Base-by-base conservation (phyloP, 495 filamentous ascomycete genomes). In the Hyaloscypha bicolor region DNA sequence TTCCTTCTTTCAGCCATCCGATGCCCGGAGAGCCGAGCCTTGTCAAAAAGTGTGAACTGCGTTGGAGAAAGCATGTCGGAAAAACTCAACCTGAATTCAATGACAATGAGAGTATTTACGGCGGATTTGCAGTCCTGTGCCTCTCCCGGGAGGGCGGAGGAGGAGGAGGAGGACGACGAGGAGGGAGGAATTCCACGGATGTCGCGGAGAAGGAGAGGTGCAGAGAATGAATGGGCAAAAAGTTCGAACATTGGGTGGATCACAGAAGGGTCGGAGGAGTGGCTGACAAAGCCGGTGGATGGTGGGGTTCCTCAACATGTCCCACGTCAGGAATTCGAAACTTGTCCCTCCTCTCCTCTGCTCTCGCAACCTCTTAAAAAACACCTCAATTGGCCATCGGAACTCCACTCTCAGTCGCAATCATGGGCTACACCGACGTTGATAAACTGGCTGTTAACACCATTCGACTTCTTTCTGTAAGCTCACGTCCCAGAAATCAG, bases 371-470 rank as follows among this genome's bases (percentile, higher is more conserved):
- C 42, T 37, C 35, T 12, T 12, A 6, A 6, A 37, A 14, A 14
- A 48, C 66, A 65, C 64, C 53, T 55, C 63, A 61, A 52, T 68
- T 68, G 71, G 62, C 63, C 69, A 64, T 64, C 51, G 35, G 29
- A 32, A 45, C 37, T 62, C 42, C 55, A 60, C 31, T 58, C 66
- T 25, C 53, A 61, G 71, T 69, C 78, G 81, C 79, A 80, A 96
- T 83, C 81, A 99, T 99, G 95, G 88, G 87, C 82, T 97, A 90
- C 85, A 83, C 83, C 73, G 89, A 99, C 74, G 75, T 87, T 74
- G 95, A 99, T 78, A 82, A 90, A 84, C 87, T 93, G 78, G 91
- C 91, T 74, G 91, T 99, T 81, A 98, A 98, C 90, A 96, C 94
- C 77, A 98, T 98, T 83, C 93, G 96, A 78, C 76, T 93, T 74